Base-by-base conservation (phyloP, 129 eudicot genomes). In the Flaveria brownii region DNA sequence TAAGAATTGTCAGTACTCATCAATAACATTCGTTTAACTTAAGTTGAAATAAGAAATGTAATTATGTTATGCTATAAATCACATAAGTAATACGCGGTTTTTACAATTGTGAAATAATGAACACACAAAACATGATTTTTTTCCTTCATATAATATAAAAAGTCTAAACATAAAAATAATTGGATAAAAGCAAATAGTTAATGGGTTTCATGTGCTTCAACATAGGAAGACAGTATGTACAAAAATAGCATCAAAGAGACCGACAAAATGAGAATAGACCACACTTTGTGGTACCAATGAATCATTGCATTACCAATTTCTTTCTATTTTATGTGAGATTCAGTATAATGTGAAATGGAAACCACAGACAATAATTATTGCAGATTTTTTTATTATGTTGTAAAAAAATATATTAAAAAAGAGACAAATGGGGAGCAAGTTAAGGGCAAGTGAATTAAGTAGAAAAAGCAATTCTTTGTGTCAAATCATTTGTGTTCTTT, bases 231-330 rank as follows among this genome's bases (percentile, higher is more conserved):
- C 83, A 79, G 41, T 41, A 47, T 79, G 74, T 79, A 79, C 73
- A 72, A 62, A 79, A 33, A 72, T 47, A 71, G 66, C 72, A 79
- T 72, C 76, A 36, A 71, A 78, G 72, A 71, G 77, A 73, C 72
- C 67, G 78, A 71, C 82, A 79, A 71, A 79, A 62, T 64, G 78
- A 63, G 78, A 79, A 79, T 72, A 72, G 83, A 79, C 83, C 60
- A 79, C 78, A 79, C 83, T 79, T 79, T 72, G 83, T 64, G 83
- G 78, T 79, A 72, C 83, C 78, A 79, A 61, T 20, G 72, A 72
- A 79, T 79, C 77, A 79, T 79, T 63, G 78, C 61, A 63, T 72
- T 64, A 54, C 47, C 78, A 72, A 22, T 71, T 77, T 68, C 68
- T 52, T 49, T 67, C 60, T 78, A 11, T 14, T 36, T 39, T 60